These are phyloP conservation scores for Pulveroboletus ravenelii DNA, from an alignment of 768 basidiomycete genomes.

Conservation along the genomic window DNA sequence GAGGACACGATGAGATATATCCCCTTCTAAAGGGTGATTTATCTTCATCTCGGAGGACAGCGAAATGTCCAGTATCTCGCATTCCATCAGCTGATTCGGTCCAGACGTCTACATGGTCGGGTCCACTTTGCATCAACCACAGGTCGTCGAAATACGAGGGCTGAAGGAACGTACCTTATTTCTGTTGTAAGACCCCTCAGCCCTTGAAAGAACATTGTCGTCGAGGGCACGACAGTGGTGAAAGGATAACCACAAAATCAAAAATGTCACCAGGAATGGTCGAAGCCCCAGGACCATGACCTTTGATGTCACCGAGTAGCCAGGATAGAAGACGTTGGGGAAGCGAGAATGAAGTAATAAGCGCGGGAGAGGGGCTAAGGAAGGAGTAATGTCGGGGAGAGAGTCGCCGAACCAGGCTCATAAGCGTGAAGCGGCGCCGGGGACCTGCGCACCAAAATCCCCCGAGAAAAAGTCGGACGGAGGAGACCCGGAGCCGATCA, in stretches of 20 bases:
- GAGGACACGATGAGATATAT: slow-evolving; percentile 38
- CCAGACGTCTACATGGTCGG: neutral
- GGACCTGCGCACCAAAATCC: slow-evolving; percentile 3
- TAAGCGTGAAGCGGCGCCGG: neutral
- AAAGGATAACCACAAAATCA: slow-evolving; percentile 1
- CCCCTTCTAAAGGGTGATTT: slow-evolving; percentile 1
- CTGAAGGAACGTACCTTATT: slow-evolving; percentile 3
- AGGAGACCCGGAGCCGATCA: too few relatives aligned
- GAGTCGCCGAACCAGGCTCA: neutral
- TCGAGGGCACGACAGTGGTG: slow-evolving; percentile 3
- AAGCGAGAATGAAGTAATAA: neutral
- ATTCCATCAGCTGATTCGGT: slow-evolving; percentile 8
- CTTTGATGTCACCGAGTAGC: neutral
- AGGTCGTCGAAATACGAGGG: neutral
- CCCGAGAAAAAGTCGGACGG: neutral
- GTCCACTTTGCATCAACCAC: neutral
- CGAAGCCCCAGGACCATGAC: slow-evolving; percentile 8
- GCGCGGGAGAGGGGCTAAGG: neutral
- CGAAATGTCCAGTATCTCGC: slow-evolving; percentile 10
- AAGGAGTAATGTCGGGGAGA: neutral
- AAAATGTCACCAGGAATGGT: neutral
- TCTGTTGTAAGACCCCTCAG: neutral
- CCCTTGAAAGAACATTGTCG: neutral
- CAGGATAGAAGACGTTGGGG: neutral
- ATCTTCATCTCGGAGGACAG: neutral